These are phyloP conservation scores for Coniochaeta pulveracea DNA, from an alignment of 2,329 filamentous ascomycete species.

Conservation along the genomic window DNA sequence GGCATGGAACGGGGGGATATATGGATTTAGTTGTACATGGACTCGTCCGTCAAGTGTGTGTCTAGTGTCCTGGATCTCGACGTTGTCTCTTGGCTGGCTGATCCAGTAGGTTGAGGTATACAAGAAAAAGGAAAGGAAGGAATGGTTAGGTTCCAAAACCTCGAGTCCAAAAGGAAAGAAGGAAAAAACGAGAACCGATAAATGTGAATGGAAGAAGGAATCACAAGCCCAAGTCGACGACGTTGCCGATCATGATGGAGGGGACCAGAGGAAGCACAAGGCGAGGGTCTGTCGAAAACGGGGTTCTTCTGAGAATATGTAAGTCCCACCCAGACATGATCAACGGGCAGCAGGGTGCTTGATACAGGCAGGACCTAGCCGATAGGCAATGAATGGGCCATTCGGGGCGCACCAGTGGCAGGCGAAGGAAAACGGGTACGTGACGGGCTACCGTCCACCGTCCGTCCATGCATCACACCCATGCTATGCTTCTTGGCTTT, in stretches of 20 bases:
- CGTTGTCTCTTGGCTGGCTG: conserved; percentile 11
- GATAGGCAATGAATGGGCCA: conserved; percentile 26
- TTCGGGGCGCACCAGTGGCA: too few species aligned
- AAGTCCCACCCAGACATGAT: conserved; percentile 29
- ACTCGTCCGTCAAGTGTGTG: conserved; percentile 14
- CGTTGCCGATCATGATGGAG: conserved; percentile 37
- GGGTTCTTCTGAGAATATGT: conserved; percentile 34
- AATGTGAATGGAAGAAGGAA: conserved; percentile 32
- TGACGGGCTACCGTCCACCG: too few species aligned
- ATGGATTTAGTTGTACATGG: conserved; percentile 21
- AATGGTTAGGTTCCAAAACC: conserved; percentile 26
- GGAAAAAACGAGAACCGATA: conserved; percentile 39
- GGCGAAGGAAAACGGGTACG: too few species aligned
- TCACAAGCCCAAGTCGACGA: conserved; percentile 32
- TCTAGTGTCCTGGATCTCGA: conserved; percentile 6
- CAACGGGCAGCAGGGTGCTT: conserved; percentile 24
- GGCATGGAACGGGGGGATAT: conserved; percentile 17
- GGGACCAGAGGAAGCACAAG: conserved; percentile 19
- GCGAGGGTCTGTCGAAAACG: conserved; percentile 29
- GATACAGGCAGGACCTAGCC: conserved; percentile 15
- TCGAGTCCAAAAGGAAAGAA: conserved; percentile 32
- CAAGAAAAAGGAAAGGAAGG: conserved; percentile 30
- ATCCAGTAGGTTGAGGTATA: conserved; percentile 6
- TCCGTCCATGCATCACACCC: too few species aligned
- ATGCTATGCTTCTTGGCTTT: too few species aligned